These are phyloP conservation scores for Cocos nucifera DNA, from an alignment of 176 grass and related monocot species.

Conservation along the genomic window DNA sequence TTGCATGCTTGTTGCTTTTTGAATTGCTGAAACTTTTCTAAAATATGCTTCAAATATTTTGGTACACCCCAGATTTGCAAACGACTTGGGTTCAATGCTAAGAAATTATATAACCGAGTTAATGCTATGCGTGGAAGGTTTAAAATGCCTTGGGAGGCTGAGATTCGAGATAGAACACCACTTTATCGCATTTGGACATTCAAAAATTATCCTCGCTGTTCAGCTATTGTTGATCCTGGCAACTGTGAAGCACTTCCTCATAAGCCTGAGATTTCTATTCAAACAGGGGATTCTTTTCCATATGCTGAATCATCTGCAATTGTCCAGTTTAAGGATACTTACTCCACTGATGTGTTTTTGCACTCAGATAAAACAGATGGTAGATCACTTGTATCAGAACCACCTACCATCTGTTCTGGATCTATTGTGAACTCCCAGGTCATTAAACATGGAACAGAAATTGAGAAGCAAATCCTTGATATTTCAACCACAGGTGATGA, in stretches of 20 bases:
- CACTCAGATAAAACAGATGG: constrained; percentile 25
- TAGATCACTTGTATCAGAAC: constrained; percentile 23
- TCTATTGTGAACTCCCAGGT: not conserved
- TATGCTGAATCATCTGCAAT: constrained; percentile 23
- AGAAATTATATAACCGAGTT: constrained; percentile 68
- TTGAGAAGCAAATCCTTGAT: not conserved
- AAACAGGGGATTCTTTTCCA: constrained; percentile 38
- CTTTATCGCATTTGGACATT: constrained; percentile 83
- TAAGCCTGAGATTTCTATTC: constrained; percentile 24
- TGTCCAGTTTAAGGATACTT: constrained; percentile 14
- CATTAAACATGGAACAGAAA: not conserved
- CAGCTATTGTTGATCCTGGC: constrained; percentile 39
- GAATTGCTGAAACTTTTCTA: constrained; percentile 5
- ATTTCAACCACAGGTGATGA: constrained; percentile 12
- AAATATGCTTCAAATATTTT: constrained; percentile 23
- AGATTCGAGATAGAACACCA: constrained; percentile 60
- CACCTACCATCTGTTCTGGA: constrained; percentile 24
- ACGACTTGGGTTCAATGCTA: constrained; percentile 58
- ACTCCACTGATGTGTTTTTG: constrained; percentile 28
- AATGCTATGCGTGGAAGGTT: constrained; percentile 58
- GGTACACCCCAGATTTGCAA: constrained; percentile 44
- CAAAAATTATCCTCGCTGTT: constrained; percentile 46
- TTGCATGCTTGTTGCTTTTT: constrained; percentile 18
- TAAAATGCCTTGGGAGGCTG: constrained; percentile 59
- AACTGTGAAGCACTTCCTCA: constrained; percentile 32